Evolutionary conservation across 106 monocot genomes (phyloP).

Genomic region (Dioscorea zingiberensis): DNA sequence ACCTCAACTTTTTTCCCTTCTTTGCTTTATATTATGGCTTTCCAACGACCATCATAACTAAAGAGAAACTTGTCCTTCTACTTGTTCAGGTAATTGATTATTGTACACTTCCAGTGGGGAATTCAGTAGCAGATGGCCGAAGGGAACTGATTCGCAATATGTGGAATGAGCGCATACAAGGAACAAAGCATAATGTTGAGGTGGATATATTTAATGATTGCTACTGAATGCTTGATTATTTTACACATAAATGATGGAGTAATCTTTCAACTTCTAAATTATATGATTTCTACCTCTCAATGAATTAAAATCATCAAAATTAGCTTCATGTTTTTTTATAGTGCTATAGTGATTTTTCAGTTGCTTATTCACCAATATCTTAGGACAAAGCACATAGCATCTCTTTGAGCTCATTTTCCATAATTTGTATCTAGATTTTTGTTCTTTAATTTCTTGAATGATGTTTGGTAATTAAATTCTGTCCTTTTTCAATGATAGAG

Average conservation of each 20-base stretch:
- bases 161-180: constrained; percentile 98
- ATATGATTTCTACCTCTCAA: no score
- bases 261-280: neutral
- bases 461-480: no score
- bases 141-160: constrained; percentile 91
- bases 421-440: no score
- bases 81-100: constrained; percentile 87
- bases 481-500: no score
- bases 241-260: neutral
- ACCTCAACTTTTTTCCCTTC: neutral
- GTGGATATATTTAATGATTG: constrained; percentile 21
- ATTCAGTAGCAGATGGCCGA: constrained; percentile 67
- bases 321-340: no score
- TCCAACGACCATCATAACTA: no score
- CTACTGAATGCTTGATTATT: neutral
- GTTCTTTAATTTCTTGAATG: no score
- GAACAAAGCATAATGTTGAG: constrained; percentile 95
- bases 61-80: neutral
- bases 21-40: neutral
- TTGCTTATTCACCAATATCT: no score
- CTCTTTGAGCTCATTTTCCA: no score
- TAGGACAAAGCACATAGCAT: no score
- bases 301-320: no score
- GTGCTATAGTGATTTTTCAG: no score
- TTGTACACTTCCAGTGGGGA: constrained; percentile 75